phyloP scores from a whole-genome alignment of 2,329 filamentous ascomycete species.

The Pseudonectria buxi region DNA sequence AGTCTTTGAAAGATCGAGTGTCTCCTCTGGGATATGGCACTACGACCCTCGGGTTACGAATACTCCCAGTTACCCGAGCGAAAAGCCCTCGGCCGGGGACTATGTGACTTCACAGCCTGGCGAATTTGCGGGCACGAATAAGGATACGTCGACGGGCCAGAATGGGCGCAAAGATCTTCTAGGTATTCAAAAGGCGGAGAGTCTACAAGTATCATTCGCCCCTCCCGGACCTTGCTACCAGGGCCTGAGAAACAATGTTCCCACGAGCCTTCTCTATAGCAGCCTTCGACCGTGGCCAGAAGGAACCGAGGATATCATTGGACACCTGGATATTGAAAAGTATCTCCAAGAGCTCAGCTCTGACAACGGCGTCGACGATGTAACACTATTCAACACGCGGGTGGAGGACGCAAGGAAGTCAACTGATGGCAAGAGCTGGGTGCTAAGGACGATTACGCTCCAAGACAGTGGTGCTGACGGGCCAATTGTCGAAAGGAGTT shows the following conservation, averaged over 20 bases:
- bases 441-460: slow-evolving; percentile 42
- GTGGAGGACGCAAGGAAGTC: slow-evolving; percentile 47
- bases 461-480: slow-evolving; percentile 13
- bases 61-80: slow-evolving; percentile 27
- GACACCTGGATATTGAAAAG: slow-evolving; percentile 46
- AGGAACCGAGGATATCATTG: slow-evolving; percentile 53
- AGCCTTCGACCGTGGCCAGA: slow-evolving; percentile 46
- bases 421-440: slow-evolving; percentile 38
- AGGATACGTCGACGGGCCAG: too few species aligned
- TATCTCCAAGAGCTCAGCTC: slow-evolving; percentile 56
- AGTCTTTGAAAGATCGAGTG: slow-evolving; percentile 30
- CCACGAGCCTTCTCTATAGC: slow-evolving; percentile 46
- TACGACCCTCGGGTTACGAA: slow-evolving; percentile 25
- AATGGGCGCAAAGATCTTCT: too few species aligned
- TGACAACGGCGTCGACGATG: slow-evolving; percentile 40
- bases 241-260: slow-evolving; percentile 67
- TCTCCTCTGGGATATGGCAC: slow-evolving; percentile 33
- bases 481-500: slow-evolving; percentile 22
- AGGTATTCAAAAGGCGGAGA: neutral
- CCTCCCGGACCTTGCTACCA: slow-evolving; percentile 43
- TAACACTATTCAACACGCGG: slow-evolving; percentile 51
- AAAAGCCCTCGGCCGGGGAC: slow-evolving; percentile 22
- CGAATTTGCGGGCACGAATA: neutral
- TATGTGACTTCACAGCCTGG: slow-evolving; percentile 12
- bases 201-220: slow-evolving; percentile 11